Conservation (phyloP, 2,329 filamentous ascomycete species). For the Pezizomycotina sp. region DNA sequence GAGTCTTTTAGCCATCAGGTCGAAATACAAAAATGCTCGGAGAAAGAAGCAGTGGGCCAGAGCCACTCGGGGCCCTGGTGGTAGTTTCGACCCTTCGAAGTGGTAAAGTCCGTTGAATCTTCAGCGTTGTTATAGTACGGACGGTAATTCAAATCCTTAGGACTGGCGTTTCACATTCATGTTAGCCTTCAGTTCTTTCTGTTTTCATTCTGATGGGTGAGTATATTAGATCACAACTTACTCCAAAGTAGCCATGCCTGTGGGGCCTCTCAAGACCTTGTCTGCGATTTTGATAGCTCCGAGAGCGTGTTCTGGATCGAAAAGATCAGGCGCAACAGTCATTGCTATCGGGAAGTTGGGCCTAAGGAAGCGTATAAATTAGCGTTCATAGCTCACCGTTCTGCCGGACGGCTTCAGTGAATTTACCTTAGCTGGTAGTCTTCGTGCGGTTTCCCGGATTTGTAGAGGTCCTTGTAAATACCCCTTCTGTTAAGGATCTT, state of each 20-base stretch:
- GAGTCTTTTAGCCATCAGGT: constrained; percentile 52
- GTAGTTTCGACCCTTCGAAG: constrained; percentile 88
- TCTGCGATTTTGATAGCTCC: constrained; percentile 67
- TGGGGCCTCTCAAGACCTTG: constrained; percentile 61
- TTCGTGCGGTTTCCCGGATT: constrained; percentile 84
- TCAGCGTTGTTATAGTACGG: constrained; percentile 92
- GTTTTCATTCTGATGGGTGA: neutral
- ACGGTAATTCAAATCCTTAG: constrained; percentile 77
- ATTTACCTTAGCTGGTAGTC: constrained; percentile 62
- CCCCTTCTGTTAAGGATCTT: constrained; percentile 72
- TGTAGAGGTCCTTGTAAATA: constrained; percentile 96
- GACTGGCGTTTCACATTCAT: constrained; percentile 28
- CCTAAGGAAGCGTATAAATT: constrained; percentile 31
- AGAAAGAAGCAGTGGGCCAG: constrained; percentile 93
- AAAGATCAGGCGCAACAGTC: constrained; percentile 79
- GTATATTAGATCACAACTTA: constrained; percentile 8
- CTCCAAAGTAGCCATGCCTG: constrained; percentile 90
- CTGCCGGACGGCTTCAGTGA: neutral
- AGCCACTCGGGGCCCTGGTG: constrained; percentile 97
- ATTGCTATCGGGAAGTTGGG: constrained; percentile 92
- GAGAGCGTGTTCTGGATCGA: constrained; percentile 61
- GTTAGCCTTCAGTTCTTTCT: neutral
- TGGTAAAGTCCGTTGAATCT: constrained; percentile 79
- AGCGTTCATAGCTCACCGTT: no score
- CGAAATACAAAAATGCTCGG: constrained; percentile 77